Evolutionary conservation across 305 asterid genomes (phyloP).

Genomic region (Fraxinus baroniana): DNA sequence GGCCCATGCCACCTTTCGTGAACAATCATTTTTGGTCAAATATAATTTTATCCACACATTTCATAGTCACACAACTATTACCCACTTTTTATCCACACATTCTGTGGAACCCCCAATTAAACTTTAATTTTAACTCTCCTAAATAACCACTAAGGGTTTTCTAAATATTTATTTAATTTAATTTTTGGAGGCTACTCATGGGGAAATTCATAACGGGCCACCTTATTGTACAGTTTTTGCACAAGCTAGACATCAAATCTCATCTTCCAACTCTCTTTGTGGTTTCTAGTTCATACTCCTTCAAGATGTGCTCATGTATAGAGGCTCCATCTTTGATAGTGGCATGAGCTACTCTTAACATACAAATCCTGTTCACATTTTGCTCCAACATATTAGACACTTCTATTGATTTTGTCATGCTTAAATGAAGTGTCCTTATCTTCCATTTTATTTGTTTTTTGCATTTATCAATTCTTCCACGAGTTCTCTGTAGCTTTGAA

Average conservation of each 20-base stretch:
- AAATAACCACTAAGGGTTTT: background rate
- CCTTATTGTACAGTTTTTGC: background rate
- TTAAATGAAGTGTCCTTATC: background rate
- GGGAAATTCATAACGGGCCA: background rate
- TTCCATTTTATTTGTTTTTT: background rate
- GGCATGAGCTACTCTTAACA: background rate
- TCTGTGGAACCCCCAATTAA: background rate
- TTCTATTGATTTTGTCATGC: background rate
- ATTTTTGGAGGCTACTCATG: background rate
- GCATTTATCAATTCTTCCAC: background rate
- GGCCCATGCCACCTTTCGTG: background rate
- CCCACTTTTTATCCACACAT: background rate
- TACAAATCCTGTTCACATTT: background rate
- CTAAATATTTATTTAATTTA: background rate
- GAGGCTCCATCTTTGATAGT: background rate
- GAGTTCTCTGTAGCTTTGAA: background rate
- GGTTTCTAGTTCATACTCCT: background rate
- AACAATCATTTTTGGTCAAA: background rate
- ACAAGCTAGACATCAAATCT: background rate
- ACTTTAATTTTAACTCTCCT: background rate
- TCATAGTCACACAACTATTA: background rate
- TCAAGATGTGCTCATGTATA: background rate
- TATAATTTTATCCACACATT: background rate
- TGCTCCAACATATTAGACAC: background rate
- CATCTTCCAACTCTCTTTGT: background rate